Conservation (phyloP, 1,284 basidiomycete genomes). For the Moesziomyces aphidis region DNA sequence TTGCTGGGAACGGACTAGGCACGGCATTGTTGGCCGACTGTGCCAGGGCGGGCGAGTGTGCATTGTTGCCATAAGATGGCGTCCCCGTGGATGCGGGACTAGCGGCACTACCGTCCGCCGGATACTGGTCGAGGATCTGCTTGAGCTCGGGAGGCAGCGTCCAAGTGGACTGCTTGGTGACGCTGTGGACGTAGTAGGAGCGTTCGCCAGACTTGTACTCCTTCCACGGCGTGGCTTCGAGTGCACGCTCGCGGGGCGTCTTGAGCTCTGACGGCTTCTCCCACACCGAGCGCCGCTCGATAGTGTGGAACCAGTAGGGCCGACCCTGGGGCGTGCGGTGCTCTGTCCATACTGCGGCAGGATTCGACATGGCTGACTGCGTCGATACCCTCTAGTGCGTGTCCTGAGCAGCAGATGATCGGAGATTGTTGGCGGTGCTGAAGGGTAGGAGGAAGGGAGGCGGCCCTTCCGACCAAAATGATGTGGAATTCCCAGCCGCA, state of each 20-base stretch:
- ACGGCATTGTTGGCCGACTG: slow-evolving; percentile 7
- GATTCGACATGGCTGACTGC: slow-evolving; percentile 21
- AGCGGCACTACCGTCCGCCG: slow-evolving; percentile 9
- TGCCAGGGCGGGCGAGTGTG: slow-evolving; percentile 13
- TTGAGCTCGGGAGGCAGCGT: slow-evolving; percentile 61
- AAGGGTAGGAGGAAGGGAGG: not conserved
- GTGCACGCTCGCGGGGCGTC: slow-evolving; percentile 60
- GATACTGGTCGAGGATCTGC: slow-evolving; percentile 55
- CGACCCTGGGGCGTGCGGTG: slow-evolving; percentile 61
- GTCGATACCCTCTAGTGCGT: not conserved
- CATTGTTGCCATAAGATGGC: slow-evolving; percentile 4
- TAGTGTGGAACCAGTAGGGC: slow-evolving; percentile 63
- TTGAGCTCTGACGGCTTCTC: slow-evolving; percentile 67
- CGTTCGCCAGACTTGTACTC: slow-evolving; percentile 65
- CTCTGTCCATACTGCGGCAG: slow-evolving; percentile 50
- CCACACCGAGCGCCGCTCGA: slow-evolving; percentile 63
- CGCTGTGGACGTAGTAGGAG: slow-evolving; percentile 64
- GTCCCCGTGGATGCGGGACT: slow-evolving; percentile 8
- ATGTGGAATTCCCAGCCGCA: not conserved
- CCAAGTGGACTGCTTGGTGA: slow-evolving; percentile 66
- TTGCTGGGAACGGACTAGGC: slow-evolving; percentile 15
- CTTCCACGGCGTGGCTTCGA: slow-evolving; percentile 65
- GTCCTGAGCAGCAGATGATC: not conserved
- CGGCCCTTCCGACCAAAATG: not conserved
- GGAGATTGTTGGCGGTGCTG: too few relatives aligned